Evolutionary conservation across 257 asterid species (phyloP).

Genomic region (Parsonsia alboflavescens): DNA sequence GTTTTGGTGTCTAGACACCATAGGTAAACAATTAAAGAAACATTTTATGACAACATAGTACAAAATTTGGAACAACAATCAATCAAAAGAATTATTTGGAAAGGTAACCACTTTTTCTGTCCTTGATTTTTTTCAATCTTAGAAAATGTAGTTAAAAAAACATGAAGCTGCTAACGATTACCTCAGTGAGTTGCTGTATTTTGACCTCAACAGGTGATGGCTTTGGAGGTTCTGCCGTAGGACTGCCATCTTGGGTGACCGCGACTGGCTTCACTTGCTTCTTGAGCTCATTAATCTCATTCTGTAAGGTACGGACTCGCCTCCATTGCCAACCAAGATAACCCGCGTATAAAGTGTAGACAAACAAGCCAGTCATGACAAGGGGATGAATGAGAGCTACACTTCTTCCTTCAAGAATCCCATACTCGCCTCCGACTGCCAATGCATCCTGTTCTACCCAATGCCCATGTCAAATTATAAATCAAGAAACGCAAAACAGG

Average conservation of each 20-base stretch:
- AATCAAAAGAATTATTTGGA: too few relatives aligned
- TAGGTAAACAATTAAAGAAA: too few relatives aligned
- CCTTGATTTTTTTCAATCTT: not conserved
- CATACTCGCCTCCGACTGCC: slow-evolving; percentile 80
- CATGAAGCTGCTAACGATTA: slow-evolving; percentile 1
- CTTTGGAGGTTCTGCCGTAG: slow-evolving; percentile 34
- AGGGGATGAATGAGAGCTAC: slow-evolving; percentile 73
- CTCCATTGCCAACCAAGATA: slow-evolving; percentile 99
- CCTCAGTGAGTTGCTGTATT: slow-evolving; percentile 88
- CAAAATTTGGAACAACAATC: too few relatives aligned
- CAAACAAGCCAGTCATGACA: slow-evolving; percentile 68
- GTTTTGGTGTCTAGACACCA: too few relatives aligned
- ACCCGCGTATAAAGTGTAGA: slow-evolving; percentile 75
- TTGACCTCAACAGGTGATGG: slow-evolving; percentile 70
- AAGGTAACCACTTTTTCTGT: too few relatives aligned
- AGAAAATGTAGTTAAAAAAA: not conserved
- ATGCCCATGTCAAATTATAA: not conserved
- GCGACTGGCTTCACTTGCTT: slow-evolving; percentile 66
- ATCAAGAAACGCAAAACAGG: too few relatives aligned
- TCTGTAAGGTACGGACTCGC: slow-evolving; percentile 74
- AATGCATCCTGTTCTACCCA: slow-evolving; percentile 51
- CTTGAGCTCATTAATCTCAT: slow-evolving; percentile 71
- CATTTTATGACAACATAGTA: too few relatives aligned
- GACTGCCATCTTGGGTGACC: slow-evolving; percentile 60
- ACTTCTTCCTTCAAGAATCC: slow-evolving; percentile 83